These are phyloP conservation scores for Crithidia acanthocephali DNA, from an alignment of 208 protist species.

Conservation along the genomic window DNA sequence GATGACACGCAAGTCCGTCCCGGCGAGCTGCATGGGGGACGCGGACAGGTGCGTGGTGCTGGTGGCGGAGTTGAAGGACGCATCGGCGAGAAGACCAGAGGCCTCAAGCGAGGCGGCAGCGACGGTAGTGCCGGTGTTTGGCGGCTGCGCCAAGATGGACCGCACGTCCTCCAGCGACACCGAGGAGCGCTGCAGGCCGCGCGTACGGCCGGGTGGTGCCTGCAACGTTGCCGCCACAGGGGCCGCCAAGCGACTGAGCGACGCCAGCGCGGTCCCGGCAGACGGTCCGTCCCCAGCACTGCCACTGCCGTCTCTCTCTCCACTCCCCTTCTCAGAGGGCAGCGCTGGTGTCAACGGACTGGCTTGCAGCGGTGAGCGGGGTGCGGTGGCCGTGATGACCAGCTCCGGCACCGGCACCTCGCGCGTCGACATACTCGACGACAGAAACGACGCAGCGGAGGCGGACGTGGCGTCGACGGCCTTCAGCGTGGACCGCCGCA, in stretches of 20 bases:
- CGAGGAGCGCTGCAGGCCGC: conserved; percentile 1
- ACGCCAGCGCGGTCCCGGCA: too few relatives aligned
- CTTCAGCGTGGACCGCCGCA: conserved; percentile 37
- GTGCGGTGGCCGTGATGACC: neutral
- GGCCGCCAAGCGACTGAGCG: too few relatives aligned
- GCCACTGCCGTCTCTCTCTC: neutral
- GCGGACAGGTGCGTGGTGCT: neutral
- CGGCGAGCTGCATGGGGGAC: neutral
- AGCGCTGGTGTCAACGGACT: neutral
- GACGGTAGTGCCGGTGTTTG: neutral
- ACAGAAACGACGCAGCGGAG: neutral
- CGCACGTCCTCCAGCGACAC: conserved; percentile 12
- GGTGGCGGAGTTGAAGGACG: neutral
- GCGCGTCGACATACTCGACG: too few relatives aligned
- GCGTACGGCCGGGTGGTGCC: neutral
- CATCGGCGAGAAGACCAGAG: neutral
- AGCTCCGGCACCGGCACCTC: conserved; percentile 5
- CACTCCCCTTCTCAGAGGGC: neutral
- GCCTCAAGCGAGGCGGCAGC: conserved; percentile 1
- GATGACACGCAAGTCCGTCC: neutral
- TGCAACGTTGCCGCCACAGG: neutral
- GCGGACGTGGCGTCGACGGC: conserved; percentile 3
- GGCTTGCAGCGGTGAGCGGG: neutral
- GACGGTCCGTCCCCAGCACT: too few relatives aligned
- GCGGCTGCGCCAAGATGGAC: neutral